A percentile compares a stretch with the other conserved stretches of the same genome.
phyloP scores from a whole-genome alignment of 768 basidiomycete species.

The Porpolomopsis calyptriformis region DNA sequence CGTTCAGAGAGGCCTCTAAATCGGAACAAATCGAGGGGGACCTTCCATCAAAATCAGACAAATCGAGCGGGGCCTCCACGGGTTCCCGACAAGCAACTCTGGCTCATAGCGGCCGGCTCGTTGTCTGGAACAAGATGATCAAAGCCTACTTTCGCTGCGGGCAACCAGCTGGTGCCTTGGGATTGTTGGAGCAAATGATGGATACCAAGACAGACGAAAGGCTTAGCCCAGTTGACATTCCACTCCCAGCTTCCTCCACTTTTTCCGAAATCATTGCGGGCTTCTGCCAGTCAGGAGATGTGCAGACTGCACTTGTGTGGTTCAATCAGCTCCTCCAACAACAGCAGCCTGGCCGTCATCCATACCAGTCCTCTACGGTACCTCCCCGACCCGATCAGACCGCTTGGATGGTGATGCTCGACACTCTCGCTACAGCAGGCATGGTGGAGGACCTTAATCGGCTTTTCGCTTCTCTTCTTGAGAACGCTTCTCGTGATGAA shows the following conservation, averaged over 20 bases:
- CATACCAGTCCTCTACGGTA: conserved; percentile 31
- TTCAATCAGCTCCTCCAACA: conserved; percentile 47
- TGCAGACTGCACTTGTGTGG: conserved; percentile 58
- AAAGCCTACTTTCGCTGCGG: conserved; percentile 59
- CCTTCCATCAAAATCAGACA: neutral
- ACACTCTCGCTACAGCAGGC: conserved; percentile 38
- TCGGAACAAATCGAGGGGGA: conserved; percentile 28
- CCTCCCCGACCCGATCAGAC: conserved; percentile 41
- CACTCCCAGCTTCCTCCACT: conserved; percentile 50
- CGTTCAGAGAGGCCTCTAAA: conserved; percentile 38
- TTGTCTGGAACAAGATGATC: conserved; percentile 70
- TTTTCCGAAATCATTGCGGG: conserved; percentile 55
- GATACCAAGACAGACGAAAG: conserved; percentile 28
- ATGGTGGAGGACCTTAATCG: conserved; percentile 47
- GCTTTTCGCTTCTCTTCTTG: conserved; percentile 33
- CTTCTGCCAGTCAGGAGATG: conserved; percentile 53
- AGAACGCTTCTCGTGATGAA: conserved; percentile 25
- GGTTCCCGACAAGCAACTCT: conserved; percentile 4
- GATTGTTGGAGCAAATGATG: conserved; percentile 63
- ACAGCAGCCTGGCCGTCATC: conserved; percentile 13
- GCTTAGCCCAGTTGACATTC: conserved; percentile 33
- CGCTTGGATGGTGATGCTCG: conserved; percentile 53
- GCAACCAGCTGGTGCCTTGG: conserved; percentile 51
- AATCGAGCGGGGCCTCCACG: conserved; percentile 10
- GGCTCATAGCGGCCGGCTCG: conserved; percentile 28